Percentiles rank a stretch among this genome's conserved stretches.
Evolutionary conservation across 1,139 yeast genomes (phyloP).

Genomic region (Suhomyces bribrorum): DNA sequence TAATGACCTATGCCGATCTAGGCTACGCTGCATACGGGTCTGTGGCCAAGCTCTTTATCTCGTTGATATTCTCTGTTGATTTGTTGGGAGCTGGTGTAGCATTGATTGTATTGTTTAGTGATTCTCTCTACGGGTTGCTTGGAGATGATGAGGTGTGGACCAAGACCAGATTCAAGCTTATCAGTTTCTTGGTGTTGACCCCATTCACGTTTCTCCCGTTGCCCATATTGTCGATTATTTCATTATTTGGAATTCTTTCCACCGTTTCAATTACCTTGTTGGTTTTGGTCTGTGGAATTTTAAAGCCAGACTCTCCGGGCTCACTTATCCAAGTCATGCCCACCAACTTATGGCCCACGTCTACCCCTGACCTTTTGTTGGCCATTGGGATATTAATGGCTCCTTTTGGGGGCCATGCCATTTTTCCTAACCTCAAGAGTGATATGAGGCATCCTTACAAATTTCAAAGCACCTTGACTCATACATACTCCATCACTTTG

Average conservation of each 20-base stretch:
- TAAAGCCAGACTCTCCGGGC: slow-evolving; percentile 44
- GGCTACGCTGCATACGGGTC: slow-evolving; percentile 76
- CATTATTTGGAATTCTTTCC: slow-evolving; percentile 47
- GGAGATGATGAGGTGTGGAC: slow-evolving; percentile 46
- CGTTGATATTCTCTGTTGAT: slow-evolving; percentile 46
- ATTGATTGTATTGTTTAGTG: slow-evolving; percentile 55
- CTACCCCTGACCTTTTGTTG: slow-evolving; percentile 41
- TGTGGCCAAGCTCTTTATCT: slow-evolving; percentile 43
- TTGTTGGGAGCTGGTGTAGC: slow-evolving; percentile 60
- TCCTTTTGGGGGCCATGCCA: slow-evolving; percentile 65
- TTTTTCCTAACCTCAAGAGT: slow-evolving; percentile 58
- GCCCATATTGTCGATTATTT: slow-evolving; percentile 44
- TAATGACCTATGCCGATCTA: slow-evolving; percentile 87
- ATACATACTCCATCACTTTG: slow-evolving; percentile 58
- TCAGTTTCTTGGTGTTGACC: slow-evolving; percentile 45
- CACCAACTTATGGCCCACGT: slow-evolving; percentile 49
- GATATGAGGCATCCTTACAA: slow-evolving; percentile 59
- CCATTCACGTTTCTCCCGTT: slow-evolving; percentile 51
- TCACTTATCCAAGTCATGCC: slow-evolving; percentile 45
- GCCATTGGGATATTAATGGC: slow-evolving; percentile 61
- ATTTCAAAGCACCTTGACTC: slow-evolving; percentile 38
- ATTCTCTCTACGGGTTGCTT: slow-evolving; percentile 47
- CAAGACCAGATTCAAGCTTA: slow-evolving; percentile 35
- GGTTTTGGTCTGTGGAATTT: slow-evolving; percentile 42
- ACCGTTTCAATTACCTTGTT: slow-evolving; percentile 45